Evolutionary conservation across 768 basidiomycete species (phyloP), one percentile per base, ranked within the genome.

Genomic region (Vararia minispora): DNA sequence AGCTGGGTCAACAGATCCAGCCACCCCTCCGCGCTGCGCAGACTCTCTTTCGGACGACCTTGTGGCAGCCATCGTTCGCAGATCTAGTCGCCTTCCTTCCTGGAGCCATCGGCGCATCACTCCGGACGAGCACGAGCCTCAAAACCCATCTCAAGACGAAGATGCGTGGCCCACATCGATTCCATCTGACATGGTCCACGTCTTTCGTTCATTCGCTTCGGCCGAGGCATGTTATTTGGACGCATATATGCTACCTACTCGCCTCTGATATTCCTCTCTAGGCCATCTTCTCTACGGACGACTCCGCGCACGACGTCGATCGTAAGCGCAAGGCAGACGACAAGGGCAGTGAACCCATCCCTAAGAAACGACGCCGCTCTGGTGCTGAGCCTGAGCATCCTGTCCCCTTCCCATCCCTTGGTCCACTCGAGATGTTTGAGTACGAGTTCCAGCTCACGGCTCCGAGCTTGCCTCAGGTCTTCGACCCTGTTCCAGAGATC

Each of bases 371-470:
- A 16, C 43, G 45, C 29, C 45, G 45, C 24, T 34, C 36, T 6
- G 43, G 45, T 39, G 35, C 30, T 13, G 43, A 46, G 14, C 28
- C 43, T 11, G 21, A 33, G 32, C 25, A 25, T 16, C 26, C 36
- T 17, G 21, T 46, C 5, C 47, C 47, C 2, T 48, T 48, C 38
- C 44, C 37, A 6, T 37, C 47, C 4, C 45, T 41, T 21, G 47
- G 47, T 17, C 47, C 47, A 2, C 40, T 39, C n/a, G 40, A 48
- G 33, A 48, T 48, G 47, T 48, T 39, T 21, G 38, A 40, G 17
- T 41, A 48, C 28, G 47, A 48, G 27, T 48, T 48, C 27, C 34
- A 16, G 31, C 8, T 48, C n/a, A 26, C 35, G 41, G n/a, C 20
- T 32, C 13, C 37, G 26, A 14, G 28, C 18, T 26, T 10, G 31